Evolutionary conservation across 306 rosid species (phyloP), one percentile per base, ranked within the genome.

Genomic region (Begonia loranthoides): DNA sequence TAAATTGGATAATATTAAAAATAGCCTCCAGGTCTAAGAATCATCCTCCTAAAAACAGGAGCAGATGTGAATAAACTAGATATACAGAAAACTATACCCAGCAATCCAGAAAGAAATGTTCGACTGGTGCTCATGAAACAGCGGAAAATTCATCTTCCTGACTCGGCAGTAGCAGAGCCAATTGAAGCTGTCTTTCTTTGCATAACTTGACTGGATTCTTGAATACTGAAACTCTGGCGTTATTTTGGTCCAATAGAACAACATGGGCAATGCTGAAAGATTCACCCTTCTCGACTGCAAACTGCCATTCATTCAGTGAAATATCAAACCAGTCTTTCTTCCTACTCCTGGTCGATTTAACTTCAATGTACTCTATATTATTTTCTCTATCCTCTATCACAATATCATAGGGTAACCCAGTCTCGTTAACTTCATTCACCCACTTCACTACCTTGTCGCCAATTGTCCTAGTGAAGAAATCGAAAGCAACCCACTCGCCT

Each of bases 281-380:
- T 38, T 78, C 76, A 0, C 94, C 80, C 66, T 71, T 78, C 7
- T 86, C 87, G 4, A 66, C 49, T 1, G 95, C 95, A 63, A 76
- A 82, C 68, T 80, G 78, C 99, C 95, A 86, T 64, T 90, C 95
- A 49, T 75, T 80, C 16, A 15, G 9, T 8, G 95, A 65, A 68
- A 90, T 82, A 61, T 66, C 56, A 46, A 86, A 83, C 99, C 99
- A 90, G 70, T 90, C 95, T 59, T 90, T 86, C 61, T 60, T 76
- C 16, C 63, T 69, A 48, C 83, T 80, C 58, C 70, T 70, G n/a
- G 95, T 84, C 54, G 97, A 70, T 62, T 89, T 89, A 45, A 89
- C 97, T 79, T 89, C 97, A 46, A 89, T 62, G 66, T 56, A 84
- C 70, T 82, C 85, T 58, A 1, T 17, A 14, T 43, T 56, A 62